Conservation (phyloP, 2,329 filamentous ascomycete species). For the Harringtonia aguacate region DNA sequence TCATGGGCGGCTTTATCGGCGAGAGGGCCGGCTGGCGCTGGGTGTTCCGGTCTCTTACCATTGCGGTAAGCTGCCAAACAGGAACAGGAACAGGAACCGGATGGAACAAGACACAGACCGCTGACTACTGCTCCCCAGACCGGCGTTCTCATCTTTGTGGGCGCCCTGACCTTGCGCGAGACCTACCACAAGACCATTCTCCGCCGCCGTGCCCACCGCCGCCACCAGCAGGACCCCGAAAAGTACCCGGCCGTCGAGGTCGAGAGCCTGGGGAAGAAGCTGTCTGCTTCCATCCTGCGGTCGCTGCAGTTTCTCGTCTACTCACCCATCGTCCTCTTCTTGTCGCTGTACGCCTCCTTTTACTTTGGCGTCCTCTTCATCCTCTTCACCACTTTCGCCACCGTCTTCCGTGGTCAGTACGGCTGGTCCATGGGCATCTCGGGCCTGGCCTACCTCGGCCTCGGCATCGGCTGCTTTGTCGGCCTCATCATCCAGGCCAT, state of each 20-base stretch:
- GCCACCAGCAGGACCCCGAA: conserved; percentile 22
- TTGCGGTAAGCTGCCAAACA: neutral
- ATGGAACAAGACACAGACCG: no score
- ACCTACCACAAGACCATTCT: conserved; percentile 16
- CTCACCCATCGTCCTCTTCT: conserved; percentile 37
- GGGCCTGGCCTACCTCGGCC: conserved; percentile 42
- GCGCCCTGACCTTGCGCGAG: conserved; percentile 1
- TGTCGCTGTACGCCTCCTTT: conserved; percentile 41
- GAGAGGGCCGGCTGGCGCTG: conserved; percentile 33
- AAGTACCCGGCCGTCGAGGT: neutral
- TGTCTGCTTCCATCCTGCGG: conserved; percentile 27
- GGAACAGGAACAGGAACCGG: no score
- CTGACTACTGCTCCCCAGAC: neutral
- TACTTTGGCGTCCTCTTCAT: conserved; percentile 45
- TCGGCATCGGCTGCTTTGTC: conserved; percentile 32
- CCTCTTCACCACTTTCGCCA: conserved; percentile 42
- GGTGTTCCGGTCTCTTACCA: conserved; percentile 35
- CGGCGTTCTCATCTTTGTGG: neutral
- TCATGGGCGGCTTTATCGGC: conserved; percentile 28
- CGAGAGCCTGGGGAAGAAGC: conserved; percentile 16
- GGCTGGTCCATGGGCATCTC: conserved; percentile 32
- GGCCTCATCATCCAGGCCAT: conserved; percentile 35
- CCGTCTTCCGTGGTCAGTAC: conserved; percentile 39
- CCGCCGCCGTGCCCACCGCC: conserved; percentile 20
- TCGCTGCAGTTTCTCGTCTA: conserved; percentile 41